A percentile compares a stretch with the other conserved stretches of the same genome.
Conservation (phyloP, 2,329 filamentous ascomycete species). For the Pseudocercospora fuligena region DNA sequence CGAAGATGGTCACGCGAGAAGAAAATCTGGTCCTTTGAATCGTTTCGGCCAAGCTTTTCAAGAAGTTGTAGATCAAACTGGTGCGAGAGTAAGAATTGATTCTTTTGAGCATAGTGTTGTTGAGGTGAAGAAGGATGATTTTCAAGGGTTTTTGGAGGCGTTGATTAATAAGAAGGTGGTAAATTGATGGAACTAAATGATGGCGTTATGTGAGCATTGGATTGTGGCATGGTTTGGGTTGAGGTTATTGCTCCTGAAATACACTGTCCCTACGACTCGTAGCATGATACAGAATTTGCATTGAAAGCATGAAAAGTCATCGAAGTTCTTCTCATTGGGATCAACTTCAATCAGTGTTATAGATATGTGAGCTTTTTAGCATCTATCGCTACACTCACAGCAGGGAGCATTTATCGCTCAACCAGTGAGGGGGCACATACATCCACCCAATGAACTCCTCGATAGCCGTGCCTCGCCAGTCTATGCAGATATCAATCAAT, state of each 20-base stretch:
- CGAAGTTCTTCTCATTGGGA: background rate
- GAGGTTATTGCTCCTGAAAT: background rate
- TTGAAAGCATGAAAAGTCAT: background rate
- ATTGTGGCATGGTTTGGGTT: background rate
- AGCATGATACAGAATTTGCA: background rate
- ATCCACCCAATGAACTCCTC: background rate
- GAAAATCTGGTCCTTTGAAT: slow-evolving; percentile 77
- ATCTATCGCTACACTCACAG: background rate
- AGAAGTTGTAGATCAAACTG: slow-evolving; percentile 90
- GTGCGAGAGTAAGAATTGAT: slow-evolving; percentile 86
- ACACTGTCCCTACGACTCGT: background rate
- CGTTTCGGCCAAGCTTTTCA: slow-evolving; percentile 95
- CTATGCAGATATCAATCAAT: background rate
- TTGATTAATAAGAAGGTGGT: slow-evolving; percentile 85
- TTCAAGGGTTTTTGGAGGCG: slow-evolving; percentile 86
- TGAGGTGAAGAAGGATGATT: slow-evolving; percentile 95
- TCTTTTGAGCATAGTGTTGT: slow-evolving; percentile 98
- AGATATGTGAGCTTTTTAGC: background rate
- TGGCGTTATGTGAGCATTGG: background rate
- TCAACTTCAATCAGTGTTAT: background rate
- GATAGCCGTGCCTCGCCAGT: background rate
- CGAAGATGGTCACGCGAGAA: slow-evolving; percentile 59
- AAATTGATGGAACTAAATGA: background rate
- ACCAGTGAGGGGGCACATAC: background rate
- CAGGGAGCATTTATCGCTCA: slow-evolving; percentile 1